Conservation (phyloP, 192 early-diverging fungal genomes). For the Gigaspora rosea region DNA sequence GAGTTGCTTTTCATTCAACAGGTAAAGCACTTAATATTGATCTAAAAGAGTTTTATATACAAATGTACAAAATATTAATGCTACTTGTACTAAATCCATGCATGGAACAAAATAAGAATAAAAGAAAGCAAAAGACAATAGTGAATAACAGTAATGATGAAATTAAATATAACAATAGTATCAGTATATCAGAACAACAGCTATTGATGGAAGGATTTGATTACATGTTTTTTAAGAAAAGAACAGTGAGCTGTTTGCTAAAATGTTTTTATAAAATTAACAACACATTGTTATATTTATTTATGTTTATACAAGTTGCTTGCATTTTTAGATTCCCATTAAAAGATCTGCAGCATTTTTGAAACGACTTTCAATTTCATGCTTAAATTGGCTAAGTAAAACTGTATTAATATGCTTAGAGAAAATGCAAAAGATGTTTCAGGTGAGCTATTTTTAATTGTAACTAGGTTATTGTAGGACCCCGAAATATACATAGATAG, state of each 20-base stretch:
- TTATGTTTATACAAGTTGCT: not conserved
- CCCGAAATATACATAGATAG: no score
- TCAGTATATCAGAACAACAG: conserved; percentile 67
- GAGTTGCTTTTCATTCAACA: conserved; percentile 28
- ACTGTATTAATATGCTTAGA: conserved; percentile 69
- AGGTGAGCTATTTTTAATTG: conserved; percentile 45
- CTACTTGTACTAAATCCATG: conserved; percentile 66
- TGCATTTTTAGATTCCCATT: conserved; percentile 64
- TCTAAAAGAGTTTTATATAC: conserved; percentile 85
- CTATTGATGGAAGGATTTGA: conserved; percentile 83
- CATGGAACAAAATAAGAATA: conserved; percentile 53
- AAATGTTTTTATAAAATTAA: conserved; percentile 3
- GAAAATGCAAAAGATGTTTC: conserved; percentile 61
- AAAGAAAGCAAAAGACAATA: conserved; percentile 39
- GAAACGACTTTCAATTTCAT: conserved; percentile 76
- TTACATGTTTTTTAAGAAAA: conserved; percentile 79
- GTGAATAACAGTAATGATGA: conserved; percentile 36
- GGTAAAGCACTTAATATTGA: conserved; percentile 92
- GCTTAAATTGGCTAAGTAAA: conserved; percentile 76
- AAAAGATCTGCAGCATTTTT: conserved; percentile 84
- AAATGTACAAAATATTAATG: conserved; percentile 79
- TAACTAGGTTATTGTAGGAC: no score
- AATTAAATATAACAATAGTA: conserved; percentile 39
- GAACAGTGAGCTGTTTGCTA: conserved; percentile 42
- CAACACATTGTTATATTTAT: not conserved